These are phyloP conservation scores for Ogataea ganodermae DNA, from an alignment of 805 yeast species.

Conservation along the genomic window DNA sequence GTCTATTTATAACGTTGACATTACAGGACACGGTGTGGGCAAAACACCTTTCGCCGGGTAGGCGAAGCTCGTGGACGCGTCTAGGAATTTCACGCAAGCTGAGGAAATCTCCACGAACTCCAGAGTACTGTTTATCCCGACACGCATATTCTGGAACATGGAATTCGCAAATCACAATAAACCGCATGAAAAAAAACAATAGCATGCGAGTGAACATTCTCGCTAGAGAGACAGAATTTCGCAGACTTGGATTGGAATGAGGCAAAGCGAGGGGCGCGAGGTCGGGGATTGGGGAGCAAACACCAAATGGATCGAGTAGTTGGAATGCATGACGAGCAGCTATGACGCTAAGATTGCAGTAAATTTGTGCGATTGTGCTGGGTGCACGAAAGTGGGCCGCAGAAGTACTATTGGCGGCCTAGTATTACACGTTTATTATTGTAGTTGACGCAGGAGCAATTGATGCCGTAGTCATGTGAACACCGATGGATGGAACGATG, in stretches of 20 bases:
- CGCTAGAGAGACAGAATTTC: background rate
- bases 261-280: constrained; percentile 1
- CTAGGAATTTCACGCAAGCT: background rate
- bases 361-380: background rate
- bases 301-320: background rate
- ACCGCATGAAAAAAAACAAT: background rate
- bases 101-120: background rate
- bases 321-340: background rate
- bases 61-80: background rate
- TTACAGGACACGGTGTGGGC: background rate
- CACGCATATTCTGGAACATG: background rate
- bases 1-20: constrained; percentile 5
- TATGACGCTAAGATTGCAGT: constrained; percentile 1
- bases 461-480: background rate
- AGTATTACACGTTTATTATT: background rate
- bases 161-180: constrained; percentile 1
- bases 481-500: background rate
- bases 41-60: background rate
- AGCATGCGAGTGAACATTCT: constrained; percentile 1
- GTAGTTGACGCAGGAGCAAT: background rate
- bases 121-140: background rate
- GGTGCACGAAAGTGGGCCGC: background rate
- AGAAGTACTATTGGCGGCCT: background rate
- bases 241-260: background rate
- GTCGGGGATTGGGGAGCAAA: constrained; percentile 1